phyloP scores from a whole-genome alignment of 2,329 filamentous ascomycete genomes.

The Didymella pinodella region DNA sequence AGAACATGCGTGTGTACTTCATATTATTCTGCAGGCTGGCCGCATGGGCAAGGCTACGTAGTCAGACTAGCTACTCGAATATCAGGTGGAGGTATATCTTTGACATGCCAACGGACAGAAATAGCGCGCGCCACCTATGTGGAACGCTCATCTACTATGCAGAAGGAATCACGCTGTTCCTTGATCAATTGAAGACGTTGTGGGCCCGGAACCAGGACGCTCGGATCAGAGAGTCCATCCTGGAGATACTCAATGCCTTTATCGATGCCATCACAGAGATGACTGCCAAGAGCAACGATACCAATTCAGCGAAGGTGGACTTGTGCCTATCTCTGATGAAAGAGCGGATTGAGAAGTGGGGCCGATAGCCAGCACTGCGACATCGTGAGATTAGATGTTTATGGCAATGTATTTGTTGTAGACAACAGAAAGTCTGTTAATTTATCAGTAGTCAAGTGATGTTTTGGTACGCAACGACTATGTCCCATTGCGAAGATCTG shows the following conservation, averaged over 20 bases:
- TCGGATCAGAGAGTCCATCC: constrained; percentile 9
- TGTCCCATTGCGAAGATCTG: too few relatives aligned
- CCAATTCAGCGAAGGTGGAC: not conserved
- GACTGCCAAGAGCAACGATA: not conserved
- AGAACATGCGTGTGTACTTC: constrained; percentile 4
- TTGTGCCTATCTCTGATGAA: not conserved
- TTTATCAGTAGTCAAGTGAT: too few relatives aligned
- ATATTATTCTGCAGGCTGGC: constrained; percentile 16
- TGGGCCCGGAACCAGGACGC: constrained; percentile 11
- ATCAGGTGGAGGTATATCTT: constrained; percentile 13
- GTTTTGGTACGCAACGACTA: too few relatives aligned
- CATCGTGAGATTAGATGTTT: too few relatives aligned
- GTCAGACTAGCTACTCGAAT: not conserved
- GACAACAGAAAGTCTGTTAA: too few relatives aligned
- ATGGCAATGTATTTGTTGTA: too few relatives aligned
- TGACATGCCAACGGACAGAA: constrained; percentile 7
- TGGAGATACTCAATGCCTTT: constrained; percentile 17
- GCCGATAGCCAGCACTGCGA: not conserved
- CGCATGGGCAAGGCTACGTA: constrained; percentile 7
- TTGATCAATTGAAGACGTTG: not conserved
- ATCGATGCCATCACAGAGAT: constrained; percentile 11
- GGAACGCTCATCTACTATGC: not conserved
- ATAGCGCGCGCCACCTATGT: not conserved
- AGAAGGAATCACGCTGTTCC: not conserved
- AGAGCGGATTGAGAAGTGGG: constrained; percentile 3